Conservation (phyloP, 768 basidiomycete species). For the Pleurotus tuber-regium region DNA sequence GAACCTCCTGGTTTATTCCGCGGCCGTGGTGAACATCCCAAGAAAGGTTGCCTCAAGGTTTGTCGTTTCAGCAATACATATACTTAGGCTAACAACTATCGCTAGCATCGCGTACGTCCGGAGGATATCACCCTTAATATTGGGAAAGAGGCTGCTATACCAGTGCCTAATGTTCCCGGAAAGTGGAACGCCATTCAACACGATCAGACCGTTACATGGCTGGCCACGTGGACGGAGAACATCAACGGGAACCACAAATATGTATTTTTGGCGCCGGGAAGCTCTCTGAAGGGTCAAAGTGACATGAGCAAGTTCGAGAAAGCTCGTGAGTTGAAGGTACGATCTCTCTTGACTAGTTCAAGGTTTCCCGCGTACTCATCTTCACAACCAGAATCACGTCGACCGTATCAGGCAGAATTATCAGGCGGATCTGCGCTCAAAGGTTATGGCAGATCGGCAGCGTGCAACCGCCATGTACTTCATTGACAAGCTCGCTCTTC, state of each 20-base stretch:
- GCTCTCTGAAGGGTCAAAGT: constrained; percentile 96
- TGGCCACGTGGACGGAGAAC: constrained; percentile 99
- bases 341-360: constrained; percentile 12
- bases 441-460: constrained; percentile 93
- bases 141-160: constrained; percentile 68
- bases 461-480: constrained; percentile 99
- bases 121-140: constrained; percentile 98
- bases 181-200: constrained; percentile 87
- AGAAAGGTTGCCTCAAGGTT: constrained; percentile 94
- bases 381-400: constrained; percentile 68
- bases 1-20: constrained; percentile 99
- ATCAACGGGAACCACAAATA: constrained; percentile 96
- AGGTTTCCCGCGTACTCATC: constrained; percentile 6
- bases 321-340: constrained; percentile 91
- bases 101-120: constrained; percentile 80
- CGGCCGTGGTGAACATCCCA: constrained; percentile 97
- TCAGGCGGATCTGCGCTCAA: constrained; percentile 75
- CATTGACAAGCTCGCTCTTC: constrained; percentile 94
- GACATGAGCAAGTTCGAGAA: constrained; percentile 99
- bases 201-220: constrained; percentile 97
- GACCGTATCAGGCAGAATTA: constrained; percentile 92
- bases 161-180: constrained; percentile 89
- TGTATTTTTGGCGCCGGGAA: constrained; percentile 96
- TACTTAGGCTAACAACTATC: not conserved
- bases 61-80: constrained; percentile 16